Percentiles rank a stretch among this genome's conserved stretches.
Conservation (phyloP, 495 filamentous ascomycete species). For the Penicillium roqueforti region DNA sequence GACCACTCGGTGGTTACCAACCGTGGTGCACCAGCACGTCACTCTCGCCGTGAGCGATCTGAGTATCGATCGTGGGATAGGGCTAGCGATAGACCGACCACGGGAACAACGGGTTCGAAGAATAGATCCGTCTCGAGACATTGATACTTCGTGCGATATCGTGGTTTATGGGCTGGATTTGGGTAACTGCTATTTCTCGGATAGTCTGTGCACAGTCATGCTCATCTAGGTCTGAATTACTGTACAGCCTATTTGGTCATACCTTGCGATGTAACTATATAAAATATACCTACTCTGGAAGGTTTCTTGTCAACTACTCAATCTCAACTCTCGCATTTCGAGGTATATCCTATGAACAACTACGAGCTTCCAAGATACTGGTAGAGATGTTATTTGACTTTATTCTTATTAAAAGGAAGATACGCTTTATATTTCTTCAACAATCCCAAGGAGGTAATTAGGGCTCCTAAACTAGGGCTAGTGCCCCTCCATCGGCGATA, state of each 20-base stretch:
- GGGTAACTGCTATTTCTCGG: not conserved
- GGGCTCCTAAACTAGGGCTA: conserved; percentile 4
- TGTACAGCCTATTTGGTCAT: not conserved
- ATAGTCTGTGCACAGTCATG: not conserved
- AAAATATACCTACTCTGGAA: not conserved
- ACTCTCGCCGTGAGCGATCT: conserved; percentile 18
- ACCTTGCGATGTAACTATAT: not conserved
- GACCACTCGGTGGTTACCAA: conserved; percentile 18
- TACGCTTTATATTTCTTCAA: not conserved
- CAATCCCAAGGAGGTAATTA: not conserved
- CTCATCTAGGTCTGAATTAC: not conserved
- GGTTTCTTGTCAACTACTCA: not conserved
- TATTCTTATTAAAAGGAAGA: no score
- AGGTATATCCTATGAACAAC: no score
- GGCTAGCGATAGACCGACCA: conserved; percentile 6
- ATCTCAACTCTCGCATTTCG: not conserved
- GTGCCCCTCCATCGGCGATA: conserved; percentile 1
- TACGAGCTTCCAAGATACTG: no score
- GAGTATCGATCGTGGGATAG: conserved; percentile 21
- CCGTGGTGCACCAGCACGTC: conserved; percentile 19
- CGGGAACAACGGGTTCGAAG: conserved; percentile 23
- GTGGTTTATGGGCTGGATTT: not conserved
- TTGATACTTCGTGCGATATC: conserved; percentile 7
- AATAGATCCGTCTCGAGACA: conserved; percentile 22
- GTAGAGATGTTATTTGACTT: no score